Evolutionary conservation across 1,139 yeast genomes (phyloP), one percentile per base, ranked within the genome.

Genomic region (Debaryomycetaceae sp.): DNA sequence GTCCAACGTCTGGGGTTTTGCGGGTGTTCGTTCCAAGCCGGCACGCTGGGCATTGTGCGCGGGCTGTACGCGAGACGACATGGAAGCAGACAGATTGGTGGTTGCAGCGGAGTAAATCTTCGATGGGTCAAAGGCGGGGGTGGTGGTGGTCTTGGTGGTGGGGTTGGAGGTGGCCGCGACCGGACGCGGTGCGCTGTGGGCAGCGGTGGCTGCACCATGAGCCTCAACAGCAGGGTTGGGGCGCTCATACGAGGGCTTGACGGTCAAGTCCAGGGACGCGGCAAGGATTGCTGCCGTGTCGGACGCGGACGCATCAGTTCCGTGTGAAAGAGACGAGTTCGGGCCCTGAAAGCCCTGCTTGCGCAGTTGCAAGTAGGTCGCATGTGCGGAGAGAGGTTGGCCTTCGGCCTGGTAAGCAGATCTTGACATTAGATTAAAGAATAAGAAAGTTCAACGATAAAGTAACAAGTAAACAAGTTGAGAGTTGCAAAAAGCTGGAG

Each of bases 211-310:
- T 26, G 83, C 83, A 14, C 68, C 64, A 27, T 76, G 78, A 13
- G 83, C 82, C 35, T 75, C 83, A 4, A 64, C 63, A 16, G 83
- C 79, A 32, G 73, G 59, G 20, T 18, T 6, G 15, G 68, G 58
- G 38, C 87, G 59, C 48, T 72, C 76, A 50, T 78, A 79, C 13
- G 62, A 44, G 11, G 85, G 75, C 37, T 68, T 70, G 28, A 78
- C 73, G 2, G 76, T 62, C 32, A 76, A 60, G 49, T 75, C 81
- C 10, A 80, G 57, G 5, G 76, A 68, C 4, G 81, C 73, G 2
- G 92, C 92, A 38, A 77, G 58, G 31, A 77, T 58, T 0, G 90
- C 90, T 27, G 92, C 92, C 3, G 81, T 72, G 47, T 77, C 86
- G 10, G 83, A 72, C 20, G 86, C 86, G 30, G 62, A 61, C 34